Conservation (phyloP, 2,329 filamentous ascomycete genomes). For the Rosellinia necatrix region DNA sequence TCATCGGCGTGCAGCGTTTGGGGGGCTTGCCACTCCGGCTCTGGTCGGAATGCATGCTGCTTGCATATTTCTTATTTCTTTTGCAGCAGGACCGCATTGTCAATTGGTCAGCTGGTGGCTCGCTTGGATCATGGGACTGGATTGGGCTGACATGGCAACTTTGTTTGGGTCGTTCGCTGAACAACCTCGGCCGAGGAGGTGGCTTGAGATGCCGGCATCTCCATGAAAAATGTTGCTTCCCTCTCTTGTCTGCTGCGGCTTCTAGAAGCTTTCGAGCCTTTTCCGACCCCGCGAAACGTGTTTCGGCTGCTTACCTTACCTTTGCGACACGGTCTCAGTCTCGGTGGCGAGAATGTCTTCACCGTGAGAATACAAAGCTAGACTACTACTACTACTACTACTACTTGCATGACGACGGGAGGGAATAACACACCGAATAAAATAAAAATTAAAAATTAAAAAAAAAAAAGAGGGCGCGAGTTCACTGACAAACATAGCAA, state of each 20-base stretch:
- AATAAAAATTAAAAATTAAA: too few relatives aligned
- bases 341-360: not conserved
- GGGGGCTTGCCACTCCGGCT: conserved; percentile 1
- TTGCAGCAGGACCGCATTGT: conserved; percentile 23
- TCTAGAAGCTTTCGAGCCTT: conserved; percentile 27
- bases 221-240: not conserved
- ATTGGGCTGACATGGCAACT: conserved; percentile 18
- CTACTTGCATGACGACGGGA: too few relatives aligned
- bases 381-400: too few relatives aligned
- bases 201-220: too few relatives aligned
- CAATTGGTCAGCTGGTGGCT: conserved; percentile 26
- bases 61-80: conserved; percentile 15
- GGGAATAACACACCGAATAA: too few relatives aligned
- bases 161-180: not conserved
- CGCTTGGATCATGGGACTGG: conserved; percentile 20
- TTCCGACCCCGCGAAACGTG: conserved; percentile 20
- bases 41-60: conserved; percentile 6
- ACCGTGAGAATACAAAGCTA: too few relatives aligned
- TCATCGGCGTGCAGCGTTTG: conserved; percentile 37
- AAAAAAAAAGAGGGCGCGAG: too few relatives aligned
- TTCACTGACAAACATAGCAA: too few relatives aligned
- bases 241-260: conserved; percentile 6
- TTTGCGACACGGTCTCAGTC: conserved; percentile 1
- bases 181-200: not conserved
- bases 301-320: conserved; percentile 6